Evolutionary conservation across 2,329 filamentous ascomycete genomes (phyloP).

Genomic region (Elsinoe ampelina): DNA sequence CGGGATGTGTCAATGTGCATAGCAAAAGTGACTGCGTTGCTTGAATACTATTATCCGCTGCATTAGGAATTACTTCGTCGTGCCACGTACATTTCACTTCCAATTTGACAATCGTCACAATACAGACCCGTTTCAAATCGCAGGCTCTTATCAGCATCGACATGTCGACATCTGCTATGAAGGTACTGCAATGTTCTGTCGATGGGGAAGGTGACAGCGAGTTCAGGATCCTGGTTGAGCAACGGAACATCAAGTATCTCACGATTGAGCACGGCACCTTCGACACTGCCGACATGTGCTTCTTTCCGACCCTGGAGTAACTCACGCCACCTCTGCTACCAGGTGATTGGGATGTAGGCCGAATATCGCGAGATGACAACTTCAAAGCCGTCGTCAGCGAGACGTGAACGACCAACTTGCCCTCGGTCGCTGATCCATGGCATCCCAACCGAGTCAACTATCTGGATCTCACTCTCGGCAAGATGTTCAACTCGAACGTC

Average conservation of each 20-base stretch:
- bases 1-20: too few species aligned
- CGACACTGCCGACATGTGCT: constrained; percentile 27
- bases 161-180: not conserved
- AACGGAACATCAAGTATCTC: constrained; percentile 35
- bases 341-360: constrained; percentile 35
- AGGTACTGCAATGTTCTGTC: not conserved
- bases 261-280: constrained; percentile 30
- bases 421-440: constrained; percentile 29
- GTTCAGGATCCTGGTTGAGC: constrained; percentile 32
- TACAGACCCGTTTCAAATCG: too few species aligned
- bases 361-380: constrained; percentile 24
- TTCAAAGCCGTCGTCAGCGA: constrained; percentile 13
- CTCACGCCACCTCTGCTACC: constrained; percentile 31
- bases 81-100: too few species aligned
- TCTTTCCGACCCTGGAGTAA: constrained; percentile 26
- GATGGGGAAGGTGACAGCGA: constrained; percentile 22
- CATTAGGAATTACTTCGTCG: too few species aligned
- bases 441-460: constrained; percentile 29
- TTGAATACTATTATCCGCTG: too few species aligned
- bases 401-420: not conserved
- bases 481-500: constrained; percentile 17
- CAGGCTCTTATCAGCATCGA: too few species aligned
- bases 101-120: too few species aligned
- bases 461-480: constrained; percentile 24
- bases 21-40: too few species aligned